Evolutionary conservation across 176 grass and related monocot species (phyloP), one percentile per base, ranked within the genome.

Genomic region (Aechmea fasciata): DNA sequence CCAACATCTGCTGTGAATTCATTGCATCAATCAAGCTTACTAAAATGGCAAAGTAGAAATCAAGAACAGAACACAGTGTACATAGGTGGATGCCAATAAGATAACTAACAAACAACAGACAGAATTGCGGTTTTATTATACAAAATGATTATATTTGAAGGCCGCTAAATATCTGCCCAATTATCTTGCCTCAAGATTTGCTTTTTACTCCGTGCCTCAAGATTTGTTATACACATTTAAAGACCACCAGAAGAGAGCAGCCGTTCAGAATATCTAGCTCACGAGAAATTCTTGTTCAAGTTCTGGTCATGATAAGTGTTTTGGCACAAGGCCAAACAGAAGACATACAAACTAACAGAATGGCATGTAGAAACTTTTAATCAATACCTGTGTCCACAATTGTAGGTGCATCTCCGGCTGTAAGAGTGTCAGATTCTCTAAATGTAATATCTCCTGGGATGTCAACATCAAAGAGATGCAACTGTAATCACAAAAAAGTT

Each of bases 391-490:
- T 91, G 71, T 87, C 78, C 10, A 84, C 88, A 28, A 91, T 11
- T 3, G 88, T 82, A 72, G 78, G 75, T 73, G 71, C 71, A 59
- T 80, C 69, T 55, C 79, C 89, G 72, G 73, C 50, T 11, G 79
- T 49, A 51, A 92, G 75, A 23, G 62, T 83, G 51, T 83, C 85
- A 72, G 82, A 88, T 83, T 85, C 85, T 24, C 50, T 85, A 33
- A 83, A 28, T 22, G 29, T 78, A 69, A 80, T 78, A 57, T 92
- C 79, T 80, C 89, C 70, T 4, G 75, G 75, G 33, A 88, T 68
- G 26, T 83, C 76, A 13, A 75, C 49, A 20, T 85, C 79, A 49
- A 92, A 85, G 65, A 88, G 55, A 79, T 88, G 85, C 73, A 88
- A 72, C 82, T 88, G 85, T 76, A 81, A 82, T 75, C 8, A 12